Conservation (phyloP, 805 yeast genomes). For the Candida michaelii region DNA sequence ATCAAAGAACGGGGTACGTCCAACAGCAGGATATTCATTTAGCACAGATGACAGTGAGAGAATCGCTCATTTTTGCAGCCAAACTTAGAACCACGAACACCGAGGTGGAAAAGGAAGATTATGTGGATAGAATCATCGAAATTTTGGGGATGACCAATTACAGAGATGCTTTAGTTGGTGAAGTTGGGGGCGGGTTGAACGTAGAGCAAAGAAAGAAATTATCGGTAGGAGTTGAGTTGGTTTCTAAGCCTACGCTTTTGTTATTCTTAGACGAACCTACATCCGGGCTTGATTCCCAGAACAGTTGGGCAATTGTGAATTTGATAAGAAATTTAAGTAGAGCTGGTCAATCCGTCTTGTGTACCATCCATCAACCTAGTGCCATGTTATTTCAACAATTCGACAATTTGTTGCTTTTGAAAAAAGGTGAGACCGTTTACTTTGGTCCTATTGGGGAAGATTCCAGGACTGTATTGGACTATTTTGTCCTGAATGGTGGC, state of each 20-base stretch:
- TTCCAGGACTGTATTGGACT: conserved; percentile 53
- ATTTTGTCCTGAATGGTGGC: conserved; percentile 72
- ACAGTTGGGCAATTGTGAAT: conserved; percentile 56
- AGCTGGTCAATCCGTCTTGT: conserved; percentile 62
- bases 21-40: conserved; percentile 77
- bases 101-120: conserved; percentile 25
- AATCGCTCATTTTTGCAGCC: conserved; percentile 73
- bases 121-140: conserved; percentile 51
- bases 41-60: conserved; percentile 71
- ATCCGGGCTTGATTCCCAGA: conserved; percentile 56
- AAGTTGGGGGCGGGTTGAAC: conserved; percentile 35
- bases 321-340: conserved; percentile 45
- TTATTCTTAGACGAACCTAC: conserved; percentile 64
- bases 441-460: conserved; percentile 75
- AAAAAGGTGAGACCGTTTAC: conserved; percentile 57
- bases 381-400: conserved; percentile 42
- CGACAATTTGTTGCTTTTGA: conserved; percentile 25
- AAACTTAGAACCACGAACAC: conserved; percentile 55
- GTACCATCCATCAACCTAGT: conserved; percentile 57
- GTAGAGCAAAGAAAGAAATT: conserved; percentile 73
- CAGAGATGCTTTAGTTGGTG: conserved; percentile 75
- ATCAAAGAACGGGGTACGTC: conserved; percentile 65
- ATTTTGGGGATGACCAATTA: conserved; percentile 58
- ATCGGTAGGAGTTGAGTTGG: conserved; percentile 74
- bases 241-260: conserved; percentile 65